Evolutionary conservation across 345 rosid genomes (phyloP), one percentile per base, ranked within the genome.

Genomic region (Euphorbia peplus): DNA sequence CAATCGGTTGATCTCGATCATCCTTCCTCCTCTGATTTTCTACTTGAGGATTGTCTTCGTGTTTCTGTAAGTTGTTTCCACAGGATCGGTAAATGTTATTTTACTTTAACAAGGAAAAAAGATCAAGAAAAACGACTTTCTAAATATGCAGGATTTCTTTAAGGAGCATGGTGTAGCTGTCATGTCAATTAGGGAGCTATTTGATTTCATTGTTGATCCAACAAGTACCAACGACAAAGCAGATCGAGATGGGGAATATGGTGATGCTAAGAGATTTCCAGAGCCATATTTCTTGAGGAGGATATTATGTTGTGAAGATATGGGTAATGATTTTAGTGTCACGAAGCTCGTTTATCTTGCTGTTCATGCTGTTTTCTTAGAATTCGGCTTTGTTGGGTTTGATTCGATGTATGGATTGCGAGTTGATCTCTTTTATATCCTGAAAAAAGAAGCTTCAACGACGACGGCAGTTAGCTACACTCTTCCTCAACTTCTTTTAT

Each of bases 1-100:
- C 97, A 95, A 78, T 39, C 95, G 9, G 99, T 95, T 78, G 99
- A 95, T 75, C 96, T 90, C 11, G 99, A 95, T 78, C 97, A 91
- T 71, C 99, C 97, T 35, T 92, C 81, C 66, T 88, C 97, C 59
- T 89, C 90, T 70, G 97, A 87, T 81, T 95, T 95, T 74, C 76
- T 95, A 32, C 87, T 93, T 47, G 99, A 95, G 85, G 99, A 95
- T 66, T 90, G 96, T 79, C 81, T 85, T 75, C 99, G 91, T 69
- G 89, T 95, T 78, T 91, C 97, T 37, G 99, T 91, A 84, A 81
- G 96, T 75, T 61, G 19, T 60, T 67, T 63, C 67, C 28, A 1
- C 18, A 0, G 30, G 37, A 39, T 24, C 46, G 46, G n/a, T 39
- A 5, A 39, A 39, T 39, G 42, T 8, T 39, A 37, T n/a, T 67